Conservation (phyloP, 2,329 filamentous ascomycete genomes). For the Chaetomiaceae sp. region DNA sequence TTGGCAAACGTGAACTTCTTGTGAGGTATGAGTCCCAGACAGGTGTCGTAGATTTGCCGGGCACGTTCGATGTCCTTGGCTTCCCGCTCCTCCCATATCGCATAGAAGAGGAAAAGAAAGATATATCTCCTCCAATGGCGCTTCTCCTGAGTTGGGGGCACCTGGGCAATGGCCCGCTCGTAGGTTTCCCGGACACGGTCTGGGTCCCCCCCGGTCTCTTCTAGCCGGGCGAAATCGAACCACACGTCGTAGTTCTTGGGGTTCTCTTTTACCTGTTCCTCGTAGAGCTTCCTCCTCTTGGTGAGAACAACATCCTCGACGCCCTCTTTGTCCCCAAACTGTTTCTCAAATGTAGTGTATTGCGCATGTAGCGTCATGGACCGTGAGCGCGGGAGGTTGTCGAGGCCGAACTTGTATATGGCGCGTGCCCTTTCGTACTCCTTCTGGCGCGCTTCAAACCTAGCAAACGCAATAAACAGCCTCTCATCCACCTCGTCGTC, state of each 20-base stretch:
- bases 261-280: constrained; percentile 90
- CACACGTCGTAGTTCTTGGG: constrained; percentile 95
- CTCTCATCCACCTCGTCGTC: constrained; percentile 96
- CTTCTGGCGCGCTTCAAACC: constrained; percentile 90
- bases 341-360: constrained; percentile 97
- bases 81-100: constrained; percentile 88
- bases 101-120: constrained; percentile 97
- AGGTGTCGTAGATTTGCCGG: constrained; percentile 86
- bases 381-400: constrained; percentile 83
- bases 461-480: constrained; percentile 91
- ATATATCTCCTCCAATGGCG: constrained; percentile 96
- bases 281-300: constrained; percentile 88
- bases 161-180: constrained; percentile 90
- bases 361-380: constrained; percentile 83
- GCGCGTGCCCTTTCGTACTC: constrained; percentile 90
- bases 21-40: constrained; percentile 82
- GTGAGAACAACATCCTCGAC: constrained; percentile 95
- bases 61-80: constrained; percentile 74
- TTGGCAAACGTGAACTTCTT: constrained; percentile 98
- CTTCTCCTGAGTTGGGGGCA: constrained; percentile 94
- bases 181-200: constrained; percentile 89
- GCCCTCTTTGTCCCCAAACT: constrained; percentile 88
- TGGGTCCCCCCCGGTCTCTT: constrained; percentile 77
- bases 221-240: constrained; percentile 91
- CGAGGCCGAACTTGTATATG: constrained; percentile 95